Percentiles rank a stretch among this genome's conserved stretches.
Evolutionary conservation across 495 filamentous ascomycete species (phyloP).

Genomic region (Penicillium lividum): DNA sequence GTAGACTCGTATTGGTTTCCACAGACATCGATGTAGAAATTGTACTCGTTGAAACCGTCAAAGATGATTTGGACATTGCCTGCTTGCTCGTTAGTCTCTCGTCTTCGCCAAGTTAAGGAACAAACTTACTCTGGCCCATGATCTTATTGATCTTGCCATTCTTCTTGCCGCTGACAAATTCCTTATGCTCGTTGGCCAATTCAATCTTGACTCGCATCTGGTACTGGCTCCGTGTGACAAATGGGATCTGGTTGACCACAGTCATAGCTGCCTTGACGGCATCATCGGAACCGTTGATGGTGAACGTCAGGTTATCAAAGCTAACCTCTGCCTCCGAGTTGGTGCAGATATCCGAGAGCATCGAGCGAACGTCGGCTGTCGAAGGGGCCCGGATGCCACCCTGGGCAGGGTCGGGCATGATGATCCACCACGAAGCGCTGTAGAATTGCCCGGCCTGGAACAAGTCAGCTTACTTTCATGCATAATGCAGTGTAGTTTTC

Average conservation of each 20-base stretch:
- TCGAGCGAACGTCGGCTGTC: slow-evolving; percentile 74
- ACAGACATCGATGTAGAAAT: slow-evolving; percentile 98
- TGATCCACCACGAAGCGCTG: slow-evolving; percentile 93
- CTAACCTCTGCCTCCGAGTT: slow-evolving; percentile 93
- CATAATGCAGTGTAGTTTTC: slow-evolving; percentile 18
- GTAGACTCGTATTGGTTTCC: slow-evolving; percentile 88
- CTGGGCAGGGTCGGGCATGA: slow-evolving; percentile 69
- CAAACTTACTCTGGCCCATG: slow-evolving; percentile 83
- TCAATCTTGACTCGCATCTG: slow-evolving; percentile 97
- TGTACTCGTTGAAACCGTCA: slow-evolving; percentile 98
- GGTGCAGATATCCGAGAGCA: slow-evolving; percentile 93
- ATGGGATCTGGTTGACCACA: slow-evolving; percentile 88
- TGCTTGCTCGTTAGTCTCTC: slow-evolving; percentile 25
- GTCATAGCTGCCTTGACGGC: slow-evolving; percentile 90
- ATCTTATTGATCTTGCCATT: slow-evolving; percentile 99
- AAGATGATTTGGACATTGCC: slow-evolving; percentile 98
- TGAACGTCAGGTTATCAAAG: slow-evolving; percentile 91
- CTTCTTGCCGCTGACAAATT: slow-evolving; percentile 99
- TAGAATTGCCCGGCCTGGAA: slow-evolving; percentile 92
- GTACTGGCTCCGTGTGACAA: slow-evolving; percentile 82
- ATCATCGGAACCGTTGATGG: slow-evolving; percentile 93
- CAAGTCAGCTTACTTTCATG: slow-evolving; percentile 30
- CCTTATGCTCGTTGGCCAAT: slow-evolving; percentile 98
- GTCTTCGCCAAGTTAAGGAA: background rate
- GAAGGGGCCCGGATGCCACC: slow-evolving; percentile 64